Evolutionary conservation across 2,329 filamentous ascomycete species (phyloP), one percentile per base, ranked within the genome.

Genomic region (Epichloe baconii): DNA sequence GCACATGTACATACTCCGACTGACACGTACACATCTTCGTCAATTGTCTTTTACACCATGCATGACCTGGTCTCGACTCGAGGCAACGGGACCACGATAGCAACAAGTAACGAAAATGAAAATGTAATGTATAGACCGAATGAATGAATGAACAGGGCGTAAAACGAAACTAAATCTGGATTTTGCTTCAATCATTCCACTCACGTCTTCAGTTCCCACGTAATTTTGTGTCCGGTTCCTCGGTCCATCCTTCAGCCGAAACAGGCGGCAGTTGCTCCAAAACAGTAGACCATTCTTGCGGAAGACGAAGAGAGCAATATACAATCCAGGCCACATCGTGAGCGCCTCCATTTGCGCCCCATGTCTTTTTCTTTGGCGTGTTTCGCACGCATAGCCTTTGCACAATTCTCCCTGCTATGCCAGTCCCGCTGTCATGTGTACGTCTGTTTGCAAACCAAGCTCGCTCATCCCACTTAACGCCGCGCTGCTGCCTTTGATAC

Each of bases 401-500:
- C 26, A 10, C 26, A 31, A 4, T 44, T 4, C 12, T 8, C 11
- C 11, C 19, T 44, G 11, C 21, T 26, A 14, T 44, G 46, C 46
- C 37, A 17, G 36, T 21, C n/a, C 46, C 5, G 34, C 36, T 40
- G 19, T 48, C 46, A 41, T 48, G 46, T 48, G 8, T 31, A 34
- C 15, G 1, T 41, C 7, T 40, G 12, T 41, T 7, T 40, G 26
- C 31, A 48, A 40, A 31, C 14, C 40, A 43, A 42, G 15, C n/a
- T 26, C 23, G 41, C 10, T 31, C 26, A 31, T 44, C 26, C 52
- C 45, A 51, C 40, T 34, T 42, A 56, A 59, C 57, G 57, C 57
- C 57, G 52, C 56, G 57, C 57, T 59, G 51, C 56, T 57, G 54
- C 50, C 54, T 50, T 55, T 52, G 53, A 54, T 50, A 55, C 51